Percentiles rank a stretch among this genome's conserved stretches.
These are phyloP conservation scores for Halophytophthora batemanensis DNA, from an alignment of 352 stramenopile genomes.

Conservation along the genomic window DNA sequence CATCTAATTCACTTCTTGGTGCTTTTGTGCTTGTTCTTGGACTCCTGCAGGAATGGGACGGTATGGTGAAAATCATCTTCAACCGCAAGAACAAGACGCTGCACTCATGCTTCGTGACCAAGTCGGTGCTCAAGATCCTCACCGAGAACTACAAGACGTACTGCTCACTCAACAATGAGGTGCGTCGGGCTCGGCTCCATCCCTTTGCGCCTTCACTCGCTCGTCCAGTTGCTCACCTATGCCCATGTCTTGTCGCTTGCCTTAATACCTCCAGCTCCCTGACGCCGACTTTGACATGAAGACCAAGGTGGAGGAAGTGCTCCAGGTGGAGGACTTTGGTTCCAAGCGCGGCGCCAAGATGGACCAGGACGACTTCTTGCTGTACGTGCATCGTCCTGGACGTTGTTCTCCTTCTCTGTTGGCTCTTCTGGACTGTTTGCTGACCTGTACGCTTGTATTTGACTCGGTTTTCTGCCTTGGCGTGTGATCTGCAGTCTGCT, in stretches of 20 bases:
- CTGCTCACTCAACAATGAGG: constrained; percentile 90
- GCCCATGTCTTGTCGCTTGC: neutral
- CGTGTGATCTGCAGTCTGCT: constrained; percentile 63
- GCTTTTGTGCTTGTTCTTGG: constrained; percentile 1
- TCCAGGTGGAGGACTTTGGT: constrained; percentile 84
- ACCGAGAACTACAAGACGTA: constrained; percentile 97
- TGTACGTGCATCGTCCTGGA: constrained; percentile 35
- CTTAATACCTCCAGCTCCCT: constrained; percentile 36
- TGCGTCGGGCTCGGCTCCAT: constrained; percentile 10
- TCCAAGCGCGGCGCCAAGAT: constrained; percentile 95
- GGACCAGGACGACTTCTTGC: constrained; percentile 98
- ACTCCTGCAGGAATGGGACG: constrained; percentile 94
- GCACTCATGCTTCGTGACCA: constrained; percentile 95
- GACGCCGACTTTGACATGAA: constrained; percentile 89
- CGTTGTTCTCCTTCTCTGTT: neutral
- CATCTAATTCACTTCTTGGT: too few species aligned
- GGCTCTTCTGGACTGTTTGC: neutral
- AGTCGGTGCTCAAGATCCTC: constrained; percentile 94
- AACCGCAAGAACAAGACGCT: constrained; percentile 99
- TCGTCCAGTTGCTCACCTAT: neutral
- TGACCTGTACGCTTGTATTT: neutral
- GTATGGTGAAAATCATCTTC: constrained; percentile 99
- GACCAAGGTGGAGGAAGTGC: constrained; percentile 91
- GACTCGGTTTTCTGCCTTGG: constrained; percentile 3
- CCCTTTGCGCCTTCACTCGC: neutral